Conservation (phyloP, 2,329 filamentous ascomycete species). For the Curvularia eragrostidis region DNA sequence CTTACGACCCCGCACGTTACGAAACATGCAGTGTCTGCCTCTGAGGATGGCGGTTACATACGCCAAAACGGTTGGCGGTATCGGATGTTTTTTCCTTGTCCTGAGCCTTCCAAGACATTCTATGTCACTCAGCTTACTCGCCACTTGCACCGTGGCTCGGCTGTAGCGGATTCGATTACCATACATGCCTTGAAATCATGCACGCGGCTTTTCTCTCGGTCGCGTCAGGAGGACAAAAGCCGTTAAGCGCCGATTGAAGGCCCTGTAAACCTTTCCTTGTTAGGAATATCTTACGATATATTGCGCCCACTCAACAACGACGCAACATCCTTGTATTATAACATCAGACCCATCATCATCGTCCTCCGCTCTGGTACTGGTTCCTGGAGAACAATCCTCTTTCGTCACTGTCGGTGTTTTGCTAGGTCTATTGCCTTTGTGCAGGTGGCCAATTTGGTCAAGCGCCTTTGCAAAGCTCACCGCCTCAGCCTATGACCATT, state of each 20-base stretch:
- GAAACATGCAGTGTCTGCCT: slow-evolving; percentile 9
- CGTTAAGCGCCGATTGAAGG: not conserved
- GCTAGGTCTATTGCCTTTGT: not conserved
- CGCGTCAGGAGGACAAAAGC: not conserved
- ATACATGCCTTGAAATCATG: slow-evolving; percentile 1
- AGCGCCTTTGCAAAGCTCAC: not conserved
- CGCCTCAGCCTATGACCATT: not conserved
- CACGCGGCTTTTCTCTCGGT: slow-evolving; percentile 6
- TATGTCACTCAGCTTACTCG: not conserved
- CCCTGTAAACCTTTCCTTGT: not conserved
- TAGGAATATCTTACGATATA: slow-evolving; percentile 1
- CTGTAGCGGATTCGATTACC: not conserved
- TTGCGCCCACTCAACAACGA: not conserved
- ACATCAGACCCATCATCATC: not conserved
- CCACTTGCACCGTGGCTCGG: not conserved
- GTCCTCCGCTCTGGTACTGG: not conserved
- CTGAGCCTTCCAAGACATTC: not conserved
- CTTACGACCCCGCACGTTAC: slow-evolving; percentile 15
- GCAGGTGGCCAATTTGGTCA: not conserved
- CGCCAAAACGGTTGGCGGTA: not conserved
- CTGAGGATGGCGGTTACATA: not conserved
- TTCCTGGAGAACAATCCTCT: not conserved
- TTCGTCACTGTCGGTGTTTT: not conserved
- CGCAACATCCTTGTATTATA: slow-evolving; percentile 7
- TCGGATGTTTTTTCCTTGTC: not conserved